Conservation (phyloP, 495 filamentous ascomycete species). For the Lasiosphaeriaceae sp. region DNA sequence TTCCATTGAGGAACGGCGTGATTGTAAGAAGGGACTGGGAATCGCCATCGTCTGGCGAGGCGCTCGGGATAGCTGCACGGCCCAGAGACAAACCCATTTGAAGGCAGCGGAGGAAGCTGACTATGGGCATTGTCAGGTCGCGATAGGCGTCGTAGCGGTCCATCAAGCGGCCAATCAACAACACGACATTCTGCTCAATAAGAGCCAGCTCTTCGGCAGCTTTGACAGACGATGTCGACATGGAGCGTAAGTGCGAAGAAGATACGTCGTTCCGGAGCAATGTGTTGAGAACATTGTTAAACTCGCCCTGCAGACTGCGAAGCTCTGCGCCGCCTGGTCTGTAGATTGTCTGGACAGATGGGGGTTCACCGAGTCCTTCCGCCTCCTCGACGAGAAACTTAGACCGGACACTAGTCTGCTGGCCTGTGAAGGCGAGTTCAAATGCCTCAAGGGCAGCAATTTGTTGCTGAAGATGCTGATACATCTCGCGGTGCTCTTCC, state of each 20-base stretch:
- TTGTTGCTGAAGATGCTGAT: slow-evolving; percentile 49
- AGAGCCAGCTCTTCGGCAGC: slow-evolving; percentile 49
- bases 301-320: slow-evolving; percentile 72
- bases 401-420: slow-evolving; percentile 57
- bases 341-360: slow-evolving; percentile 54
- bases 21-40: slow-evolving; percentile 43
- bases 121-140: slow-evolving; percentile 73
- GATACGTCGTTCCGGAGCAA: slow-evolving; percentile 56
- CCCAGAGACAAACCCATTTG: slow-evolving; percentile 67
- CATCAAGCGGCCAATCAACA: slow-evolving; percentile 62
- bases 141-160: slow-evolving; percentile 70
- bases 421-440: slow-evolving; percentile 64
- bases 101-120: slow-evolving; percentile 78
- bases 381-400: slow-evolving; percentile 58
- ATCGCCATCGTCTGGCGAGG: slow-evolving; percentile 17
- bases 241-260: slow-evolving; percentile 28
- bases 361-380: slow-evolving; percentile 56
- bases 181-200: slow-evolving; percentile 66
- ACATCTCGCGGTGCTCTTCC: slow-evolving; percentile 57
- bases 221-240: slow-evolving; percentile 18
- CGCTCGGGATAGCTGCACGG: slow-evolving; percentile 31
- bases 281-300: slow-evolving; percentile 67
- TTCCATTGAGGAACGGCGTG: slow-evolving; percentile 63
- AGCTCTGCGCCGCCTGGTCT: slow-evolving; percentile 66
- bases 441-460: slow-evolving; percentile 61